Evolutionary conservation across 1,284 basidiomycete species (phyloP), one percentile per base, ranked within the genome.

Genomic region (Leccinum idahoense): DNA sequence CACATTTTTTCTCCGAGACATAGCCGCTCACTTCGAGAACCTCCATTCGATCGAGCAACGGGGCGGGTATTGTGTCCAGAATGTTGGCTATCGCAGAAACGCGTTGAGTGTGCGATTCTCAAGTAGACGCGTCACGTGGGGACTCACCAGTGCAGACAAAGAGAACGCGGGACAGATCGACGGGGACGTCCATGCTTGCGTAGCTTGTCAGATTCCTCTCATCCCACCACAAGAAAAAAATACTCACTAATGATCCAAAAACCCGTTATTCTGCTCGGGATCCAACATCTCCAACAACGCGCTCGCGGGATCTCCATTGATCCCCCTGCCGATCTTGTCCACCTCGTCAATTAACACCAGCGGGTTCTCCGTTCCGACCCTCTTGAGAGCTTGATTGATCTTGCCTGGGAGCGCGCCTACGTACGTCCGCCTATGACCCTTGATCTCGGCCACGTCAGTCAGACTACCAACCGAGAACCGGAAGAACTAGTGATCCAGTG

Each of bases 391-490:
- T 76, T 98, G 96, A 62, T 98, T 96, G 62, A 98, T 96, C 82
- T 99, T 99, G 59, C 96, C 96, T 0, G 96, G 96, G 70, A 99
- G 86, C 0, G 95, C 94, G 58, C 92, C 96, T 63, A 98, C 95
- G 74, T 98, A 99, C 20, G 96, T 99, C 72, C 97, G 81, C 70
- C 97, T 81, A 75, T 99, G 96, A 3, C 97, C 97, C 79, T 99
- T 99, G 76, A 99, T 98, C 83, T 99, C 97, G 61, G 96, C 97
- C 0, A 98, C 96, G 73, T 99, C 96, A 63, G 94, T 94, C 71
- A 99, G 78, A 29, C 97, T 96, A 69, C 97, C 97, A 5, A 99
- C 96, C 12, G 93, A 95, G 81, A 99, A 98, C 57, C 96, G 85
- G 85, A 95, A 96, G 80, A 97, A 96, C 72, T 93, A 87, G 61